Base-by-base conservation (phyloP, 2,329 filamentous ascomycete species). In the Xylariales sp. region DNA sequence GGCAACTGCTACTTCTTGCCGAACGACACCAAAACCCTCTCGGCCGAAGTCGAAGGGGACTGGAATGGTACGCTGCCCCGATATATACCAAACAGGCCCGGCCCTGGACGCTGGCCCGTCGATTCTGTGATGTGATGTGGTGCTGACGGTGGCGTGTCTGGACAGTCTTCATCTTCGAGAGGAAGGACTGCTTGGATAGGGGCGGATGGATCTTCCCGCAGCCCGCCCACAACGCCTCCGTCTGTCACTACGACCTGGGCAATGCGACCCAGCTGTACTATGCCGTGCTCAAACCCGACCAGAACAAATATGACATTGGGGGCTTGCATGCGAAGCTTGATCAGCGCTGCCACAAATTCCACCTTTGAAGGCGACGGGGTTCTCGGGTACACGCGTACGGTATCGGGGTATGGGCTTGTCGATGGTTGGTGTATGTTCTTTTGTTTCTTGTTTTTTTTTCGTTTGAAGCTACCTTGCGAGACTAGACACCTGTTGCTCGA, bases 81-180 rank as follows among this genome's bases (percentile, higher is more conserved):
- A 23, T 23, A 23, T 6, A 36, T 1, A 3, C 34, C 16, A 14
- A n/a, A n/a, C 23, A 4, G 3, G 8, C 5, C 34, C 41, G 9
- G 5, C 10, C 10, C 10, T 10, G 18, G 32, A n/a, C 8, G 23
- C 23, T 2, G 23, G 23, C 23, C 2, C 23, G 23, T 23, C 23
- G 23, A 23, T 23, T 1, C 23, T 23, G 23, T 23, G 23, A 23
- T 23, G 23, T 23, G 23, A 23, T 23, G 23, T 23, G 23, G 2
- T 23, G 23, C 23, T 23, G 23, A 23, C 23, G 23, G 53, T 9
- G 16, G 14, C 14, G 12, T 3, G 8, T 23, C 23, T 39, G 23
- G 9, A 43, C 36, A 62, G 49, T 62, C 18, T 54, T 54, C 23
- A 6, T 62, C 39, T 54, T 62, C 16, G 48, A 34, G 6, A 46